A percentile compares a stretch with the other conserved stretches of the same genome.
phyloP scores from a whole-genome alignment of 2,329 filamentous ascomycete species.

The Cladosporium sp. region DNA sequence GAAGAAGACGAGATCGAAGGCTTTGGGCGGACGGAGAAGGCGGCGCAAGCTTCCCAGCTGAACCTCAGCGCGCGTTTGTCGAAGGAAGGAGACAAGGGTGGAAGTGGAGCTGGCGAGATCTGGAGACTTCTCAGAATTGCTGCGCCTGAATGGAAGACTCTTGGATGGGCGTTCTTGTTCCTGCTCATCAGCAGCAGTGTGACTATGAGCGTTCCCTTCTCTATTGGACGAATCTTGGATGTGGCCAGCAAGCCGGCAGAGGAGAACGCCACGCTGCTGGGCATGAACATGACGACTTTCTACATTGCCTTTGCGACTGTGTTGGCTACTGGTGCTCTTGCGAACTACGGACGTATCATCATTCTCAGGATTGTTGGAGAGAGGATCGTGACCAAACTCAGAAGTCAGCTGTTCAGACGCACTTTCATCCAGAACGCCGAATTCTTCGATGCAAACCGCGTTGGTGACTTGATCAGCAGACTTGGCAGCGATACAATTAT shows the following conservation, averaged over 20 bases:
- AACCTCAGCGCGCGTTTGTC: conserved; percentile 86
- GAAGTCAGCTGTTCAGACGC: conserved; percentile 84
- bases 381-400: conserved; percentile 84
- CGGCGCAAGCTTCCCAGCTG: conserved; percentile 81
- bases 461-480: conserved; percentile 93
- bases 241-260: conserved; percentile 71
- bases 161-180: conserved; percentile 80
- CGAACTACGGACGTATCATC: conserved; percentile 93
- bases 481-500: conserved; percentile 96
- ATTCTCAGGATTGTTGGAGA: conserved; percentile 93
- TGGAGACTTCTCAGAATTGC: conserved; percentile 89
- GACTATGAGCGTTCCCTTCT: conserved; percentile 95
- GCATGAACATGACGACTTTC: conserved; percentile 82
- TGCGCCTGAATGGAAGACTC: conserved; percentile 75
- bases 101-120: conserved; percentile 66
- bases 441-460: conserved; percentile 97
- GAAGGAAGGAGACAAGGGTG: conserved; percentile 66
- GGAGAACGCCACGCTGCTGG: conserved; percentile 71
- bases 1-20: conserved; percentile 59
- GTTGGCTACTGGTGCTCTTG: conserved; percentile 78
- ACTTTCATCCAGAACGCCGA: conserved; percentile 98
- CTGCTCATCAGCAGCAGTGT: conserved; percentile 87
- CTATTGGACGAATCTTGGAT: conserved; percentile 93
- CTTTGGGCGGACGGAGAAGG: conserved; percentile 78
- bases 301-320: conserved; percentile 75